Base-by-base conservation (phyloP, 768 basidiomycete species). In the Rhizopogon vinicolor region DNA sequence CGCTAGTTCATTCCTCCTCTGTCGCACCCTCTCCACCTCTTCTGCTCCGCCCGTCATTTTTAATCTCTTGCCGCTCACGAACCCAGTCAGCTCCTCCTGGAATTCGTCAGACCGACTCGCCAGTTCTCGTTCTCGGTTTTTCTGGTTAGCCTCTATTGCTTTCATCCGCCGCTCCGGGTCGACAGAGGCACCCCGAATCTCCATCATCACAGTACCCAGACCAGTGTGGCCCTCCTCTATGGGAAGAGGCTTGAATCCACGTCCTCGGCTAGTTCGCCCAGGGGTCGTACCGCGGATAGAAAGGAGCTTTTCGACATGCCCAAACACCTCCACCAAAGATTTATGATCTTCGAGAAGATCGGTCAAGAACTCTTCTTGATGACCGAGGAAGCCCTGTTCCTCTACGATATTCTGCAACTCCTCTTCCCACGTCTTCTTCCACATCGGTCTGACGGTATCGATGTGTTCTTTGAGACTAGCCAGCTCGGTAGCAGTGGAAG, bases 341-440 rank as follows among this genome's bases (percentile, higher is more conserved):
- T 92, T 92, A 72, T 95, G 85, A 66, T 99, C 96, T 65, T 94
- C 94, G 59, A 90, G 73, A 25, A 99, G 76, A 65, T 99, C 96
- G 48, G 76, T 77, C 55, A 96, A 76, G 68, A 99, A 83, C 69
- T 94, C 93, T 67, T 95, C 91, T 69, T 98, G 95, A 65, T 97
- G 91, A 7, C 83, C 84, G 57, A 98, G 74, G 75, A 97, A 90
- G 62, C 94, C 91, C 68, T 99, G 95, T 69, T 99, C 96, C 68
- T 97, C 94, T 55, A 98, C 89, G 54, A 99, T 94, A 60, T 93
- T 92, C 77, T 93, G 89, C 67, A 99, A 69, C 74, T 99, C 96
- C 66, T 92, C 86, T 65, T 91, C 90, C 96, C 96, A 99, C 18
- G 94, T 98, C 80, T 95, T 93, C 78, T 95, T 91, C 96, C 96